These are phyloP conservation scores for Patellifolia procumbens DNA, from an alignment of 179 eudicot genomes.

Conservation along the genomic window DNA sequence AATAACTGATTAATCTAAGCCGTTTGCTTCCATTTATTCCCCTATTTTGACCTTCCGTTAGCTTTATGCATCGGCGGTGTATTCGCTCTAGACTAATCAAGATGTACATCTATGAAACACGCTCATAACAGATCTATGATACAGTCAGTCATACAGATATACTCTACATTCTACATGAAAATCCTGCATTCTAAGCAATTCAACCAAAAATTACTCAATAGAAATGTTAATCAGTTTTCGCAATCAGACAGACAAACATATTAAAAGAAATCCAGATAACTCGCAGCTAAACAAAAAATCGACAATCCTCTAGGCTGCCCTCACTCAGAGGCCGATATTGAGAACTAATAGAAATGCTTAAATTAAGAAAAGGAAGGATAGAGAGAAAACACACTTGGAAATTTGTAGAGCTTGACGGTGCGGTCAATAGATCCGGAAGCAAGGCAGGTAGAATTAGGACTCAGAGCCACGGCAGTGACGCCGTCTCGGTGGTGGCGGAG, in stretches of 20 bases:
- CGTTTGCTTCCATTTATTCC: too few species aligned
- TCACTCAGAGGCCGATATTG: not conserved
- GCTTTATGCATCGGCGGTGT: too few species aligned
- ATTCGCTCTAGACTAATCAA: too few species aligned
- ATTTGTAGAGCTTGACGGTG: conserved; percentile 87
- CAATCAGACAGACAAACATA: not conserved
- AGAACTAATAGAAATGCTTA: not conserved
- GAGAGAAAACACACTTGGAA: conserved; percentile 59
- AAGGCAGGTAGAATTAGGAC: conserved; percentile 91
- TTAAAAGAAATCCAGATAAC: not conserved
- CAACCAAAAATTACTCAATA: not conserved
- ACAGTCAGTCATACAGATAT: not conserved
- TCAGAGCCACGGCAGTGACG: conserved; percentile 73
- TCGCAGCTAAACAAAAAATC: not conserved
- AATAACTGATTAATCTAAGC: not conserved
- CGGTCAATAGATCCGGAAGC: conserved; percentile 90
- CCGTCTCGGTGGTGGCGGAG: conserved; percentile 79
- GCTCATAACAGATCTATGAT: not conserved
- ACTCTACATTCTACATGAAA: not conserved
- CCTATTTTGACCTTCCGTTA: too few species aligned
- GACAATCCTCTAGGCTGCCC: too few species aligned
- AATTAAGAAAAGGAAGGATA: not conserved
- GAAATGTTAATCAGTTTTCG: not conserved
- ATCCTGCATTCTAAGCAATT: not conserved
- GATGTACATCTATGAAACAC: too few species aligned